A percentile compares a stretch with the other conserved stretches of the same genome.
Evolutionary conservation across 2,329 filamentous ascomycete species (phyloP).

Genomic region (Exophiala sideris): DNA sequence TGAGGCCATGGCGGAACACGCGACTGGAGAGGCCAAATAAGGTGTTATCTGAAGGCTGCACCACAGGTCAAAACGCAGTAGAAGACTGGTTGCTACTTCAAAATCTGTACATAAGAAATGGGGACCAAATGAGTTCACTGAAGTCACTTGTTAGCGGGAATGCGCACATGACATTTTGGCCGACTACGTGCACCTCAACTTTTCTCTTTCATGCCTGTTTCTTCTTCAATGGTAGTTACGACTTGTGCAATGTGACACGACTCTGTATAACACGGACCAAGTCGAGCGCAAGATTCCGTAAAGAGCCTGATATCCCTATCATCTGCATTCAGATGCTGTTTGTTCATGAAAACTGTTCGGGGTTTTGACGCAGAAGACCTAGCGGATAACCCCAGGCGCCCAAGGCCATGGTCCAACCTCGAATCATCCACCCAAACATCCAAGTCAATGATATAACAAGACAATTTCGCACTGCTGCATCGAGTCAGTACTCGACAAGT

Average conservation of each 20-base stretch:
- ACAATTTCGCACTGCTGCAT: conserved; percentile 52
- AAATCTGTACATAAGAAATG: conserved; percentile 4
- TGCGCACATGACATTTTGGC: conserved; percentile 1
- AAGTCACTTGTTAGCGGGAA: neutral
- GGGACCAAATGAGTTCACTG: neutral
- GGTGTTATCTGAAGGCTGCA: conserved; percentile 19
- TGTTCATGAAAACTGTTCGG: neutral
- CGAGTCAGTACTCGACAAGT: conserved; percentile 38
- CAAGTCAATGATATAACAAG: conserved; percentile 52
- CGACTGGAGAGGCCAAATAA: conserved; percentile 43
- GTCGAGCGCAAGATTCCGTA: neutral
- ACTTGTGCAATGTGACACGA: neutral
- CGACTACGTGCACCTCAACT: neutral
- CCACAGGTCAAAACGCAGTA: conserved; percentile 25
- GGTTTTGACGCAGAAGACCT: neutral
- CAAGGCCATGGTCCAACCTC: conserved; percentile 21
- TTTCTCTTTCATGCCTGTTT: neutral
- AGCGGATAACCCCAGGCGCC: neutral
- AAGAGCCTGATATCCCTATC: neutral
- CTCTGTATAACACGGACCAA: neutral
- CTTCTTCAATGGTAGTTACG: neutral
- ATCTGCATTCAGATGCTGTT: neutral
- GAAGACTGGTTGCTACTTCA: conserved; percentile 21
- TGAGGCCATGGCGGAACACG: conserved; percentile 45
- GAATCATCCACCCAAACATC: conserved; percentile 20